Evolutionary conservation across 495 filamentous ascomycete species (phyloP), one percentile per base, ranked within the genome.

Genomic region (Arthonia radiata): DNA sequence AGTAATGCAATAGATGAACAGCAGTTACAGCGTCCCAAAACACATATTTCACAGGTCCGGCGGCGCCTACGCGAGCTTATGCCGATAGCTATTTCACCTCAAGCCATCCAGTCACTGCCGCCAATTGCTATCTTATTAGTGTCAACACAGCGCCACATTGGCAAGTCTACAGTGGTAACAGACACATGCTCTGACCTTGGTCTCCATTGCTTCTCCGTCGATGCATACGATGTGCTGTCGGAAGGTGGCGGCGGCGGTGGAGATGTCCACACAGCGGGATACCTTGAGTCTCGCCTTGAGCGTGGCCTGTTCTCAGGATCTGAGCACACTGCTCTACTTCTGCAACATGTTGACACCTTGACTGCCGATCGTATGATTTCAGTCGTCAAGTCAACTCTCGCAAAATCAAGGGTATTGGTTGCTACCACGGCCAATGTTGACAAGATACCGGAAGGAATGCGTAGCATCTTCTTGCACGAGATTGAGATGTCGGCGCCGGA

Each of bases 381-480:
- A 2, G 71, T 78, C 1, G 56, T 97, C 47, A 71, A 73, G 33
- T 75, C 90, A 31, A 64, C 90, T 11, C 48, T 86, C 10, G 49
- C 56, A 5, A 66, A 71, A 13, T 61, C 65, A 17, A 55, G 83
- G 27, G 76, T 92, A 6, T 47, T 97, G 17, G 65, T 94, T 34
- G 86, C 81, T 7, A 97, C 86, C 3, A 92, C 83, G 1, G 90
- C 77, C 3, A 81, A 93, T 39, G 67, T 93, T 4, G 89, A 92
- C 33, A 82, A 93, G 38, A 61, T 97, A 4, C 72, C 80, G 0
- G 82, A 93, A 33, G 78, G 73, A 3, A 67, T 93, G 12, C 63
- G 86, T 19, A 75, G 76, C 13, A 57, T 94, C 10, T 93, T 97
- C 47, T 91, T 77, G 0, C 89, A 97, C 32, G 86, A 97, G 47